Evolutionary conservation across 2,329 filamentous ascomycete species (phyloP), one percentile per base, ranked within the genome.

Genomic region (Xylaria sp.): DNA sequence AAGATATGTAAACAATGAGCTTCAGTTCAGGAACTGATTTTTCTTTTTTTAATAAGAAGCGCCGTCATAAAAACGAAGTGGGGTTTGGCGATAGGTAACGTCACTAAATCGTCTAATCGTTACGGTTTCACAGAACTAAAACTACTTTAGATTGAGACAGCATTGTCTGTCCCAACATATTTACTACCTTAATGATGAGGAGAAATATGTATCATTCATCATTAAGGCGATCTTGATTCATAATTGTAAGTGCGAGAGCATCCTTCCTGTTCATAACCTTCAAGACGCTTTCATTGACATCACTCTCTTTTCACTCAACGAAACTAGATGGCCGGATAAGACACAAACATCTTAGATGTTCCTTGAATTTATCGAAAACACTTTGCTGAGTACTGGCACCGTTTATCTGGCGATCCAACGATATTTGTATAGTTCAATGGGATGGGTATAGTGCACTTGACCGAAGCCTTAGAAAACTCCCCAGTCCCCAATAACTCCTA

Each of bases 361-460:
- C 21, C n/a, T 6, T 32, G 16, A 61, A 12, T 1, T 23, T 25
- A 27, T 25, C 21, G 8, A 10, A 32, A 32, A 16, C 40, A 55
- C 6, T n/a, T 42, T n/a, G 35, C 25, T 13, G 47, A 48, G 10
- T 23, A 32, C 37, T 35, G 51, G 35, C 21, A 27, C 27, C 18
- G 16, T 37, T 18, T 12, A 35, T 40, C 13, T 16, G n/a, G 35
- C 40, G 16, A 37, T 42, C 27, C 35, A 55, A 47, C 4, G 3
- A 50, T 6, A 32, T 35, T 57, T 63, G 48, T 37, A 60, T 65
- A 58, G 44, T 47, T 29, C 40, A 35, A 69, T 60, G 51, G 29
- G 42, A 68, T 54, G 66, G 67, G 66, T 69, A 69, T 67, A 69
- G 29, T 66, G 60, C 53, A 58, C 29, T 47, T n/a, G 58, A 47